Evolutionary conservation across 768 basidiomycete genomes (phyloP).

Genomic region (Paxillus rubicundulus): DNA sequence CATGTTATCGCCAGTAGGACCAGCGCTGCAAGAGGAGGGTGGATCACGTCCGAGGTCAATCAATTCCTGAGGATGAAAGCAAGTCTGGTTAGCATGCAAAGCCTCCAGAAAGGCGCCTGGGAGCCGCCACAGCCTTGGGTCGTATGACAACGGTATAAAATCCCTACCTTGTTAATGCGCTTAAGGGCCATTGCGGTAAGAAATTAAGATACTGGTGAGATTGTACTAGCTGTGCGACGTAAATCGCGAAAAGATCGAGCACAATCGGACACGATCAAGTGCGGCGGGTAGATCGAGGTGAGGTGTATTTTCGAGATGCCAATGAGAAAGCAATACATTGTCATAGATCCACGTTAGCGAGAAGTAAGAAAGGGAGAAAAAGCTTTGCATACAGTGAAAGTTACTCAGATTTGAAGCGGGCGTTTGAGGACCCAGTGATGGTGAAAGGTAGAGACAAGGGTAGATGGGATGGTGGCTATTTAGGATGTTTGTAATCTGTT

Average conservation of each 20-base stretch:
- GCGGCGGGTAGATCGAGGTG: conserved; percentile 7
- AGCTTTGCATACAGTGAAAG: conserved; percentile 10
- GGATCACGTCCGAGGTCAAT: conserved; percentile 99
- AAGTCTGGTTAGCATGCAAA: conserved; percentile 8
- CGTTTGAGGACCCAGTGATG: conserved; percentile 16
- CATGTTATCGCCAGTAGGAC: conserved; percentile 96
- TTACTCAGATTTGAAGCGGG: conserved; percentile 2
- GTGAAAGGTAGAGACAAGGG: conserved; percentile 26
- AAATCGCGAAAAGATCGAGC: conserved; percentile 30
- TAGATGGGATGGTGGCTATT: conserved; percentile 29
- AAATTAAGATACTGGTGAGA: conserved; percentile 10
- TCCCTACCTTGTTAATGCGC: conserved; percentile 96
- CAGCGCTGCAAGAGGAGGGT: conserved; percentile 98
- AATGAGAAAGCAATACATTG: not conserved
- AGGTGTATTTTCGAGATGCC: not conserved
- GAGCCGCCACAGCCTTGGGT: conserved; percentile 5
- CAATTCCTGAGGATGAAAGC: conserved; percentile 70
- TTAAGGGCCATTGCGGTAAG: conserved; percentile 79
- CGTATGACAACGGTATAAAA: not conserved
- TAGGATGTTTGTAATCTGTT: conserved; percentile 37
- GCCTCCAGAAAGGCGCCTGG: conserved; percentile 19
- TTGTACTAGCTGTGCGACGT: conserved; percentile 10
- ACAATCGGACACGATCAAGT: conserved; percentile 40
- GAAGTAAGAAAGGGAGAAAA: not conserved
- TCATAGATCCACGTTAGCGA: not conserved